A percentile compares a stretch with the other conserved stretches of the same genome.
phyloP scores from a whole-genome alignment of 2,329 filamentous ascomycete genomes.

The Neopestalotiopsis sp. region DNA sequence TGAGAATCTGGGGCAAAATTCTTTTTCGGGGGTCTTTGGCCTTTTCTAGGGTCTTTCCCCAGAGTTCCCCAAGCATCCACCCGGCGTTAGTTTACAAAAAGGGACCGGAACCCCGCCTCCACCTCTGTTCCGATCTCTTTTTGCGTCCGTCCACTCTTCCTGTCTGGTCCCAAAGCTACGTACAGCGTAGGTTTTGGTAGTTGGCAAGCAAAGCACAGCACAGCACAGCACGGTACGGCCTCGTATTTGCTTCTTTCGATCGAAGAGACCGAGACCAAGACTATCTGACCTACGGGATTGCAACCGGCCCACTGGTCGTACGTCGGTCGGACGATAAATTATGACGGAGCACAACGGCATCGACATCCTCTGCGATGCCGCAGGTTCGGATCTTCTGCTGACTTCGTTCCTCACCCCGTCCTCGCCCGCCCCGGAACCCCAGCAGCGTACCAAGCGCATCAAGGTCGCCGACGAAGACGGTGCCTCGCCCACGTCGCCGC shows the following conservation, averaged over 20 bases:
- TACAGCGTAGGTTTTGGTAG: not conserved
- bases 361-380: conserved; percentile 36
- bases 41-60: not conserved
- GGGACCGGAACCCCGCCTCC: conserved; percentile 15
- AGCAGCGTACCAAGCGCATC: conserved; percentile 25
- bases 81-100: not conserved
- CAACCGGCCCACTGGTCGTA: not conserved
- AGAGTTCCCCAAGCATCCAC: not conserved
- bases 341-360: conserved; percentile 36
- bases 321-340: not conserved
- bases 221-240: not conserved
- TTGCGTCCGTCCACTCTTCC: not conserved
- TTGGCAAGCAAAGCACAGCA: not conserved
- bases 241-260: not conserved
- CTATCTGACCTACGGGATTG: not conserved
- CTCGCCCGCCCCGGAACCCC: conserved; percentile 8
- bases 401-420: conserved; percentile 17
- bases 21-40: not conserved
- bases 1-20: not conserved
- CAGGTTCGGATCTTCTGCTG: conserved; percentile 28
- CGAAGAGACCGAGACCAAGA: not conserved
- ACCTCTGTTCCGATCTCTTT: not conserved
- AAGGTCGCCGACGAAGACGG: conserved; percentile 25
- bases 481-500: conserved; percentile 21
- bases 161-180: not conserved